Conservation (phyloP, 805 yeast genomes). For the Vanderwaltozyma yarrowii region DNA sequence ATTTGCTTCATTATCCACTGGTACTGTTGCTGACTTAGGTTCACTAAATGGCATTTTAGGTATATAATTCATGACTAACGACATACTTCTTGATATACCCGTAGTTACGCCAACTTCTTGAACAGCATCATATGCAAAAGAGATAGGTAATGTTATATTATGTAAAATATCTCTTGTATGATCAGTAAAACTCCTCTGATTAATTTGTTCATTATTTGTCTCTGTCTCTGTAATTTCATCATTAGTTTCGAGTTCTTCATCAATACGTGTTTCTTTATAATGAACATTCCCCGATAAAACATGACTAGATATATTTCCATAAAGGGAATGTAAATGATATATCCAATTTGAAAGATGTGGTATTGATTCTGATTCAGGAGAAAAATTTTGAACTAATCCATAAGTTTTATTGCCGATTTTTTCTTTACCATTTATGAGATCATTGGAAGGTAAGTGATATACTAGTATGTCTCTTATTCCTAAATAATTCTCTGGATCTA, state of each 20-base stretch:
- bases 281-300: conserved; percentile 20
- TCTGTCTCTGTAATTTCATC: conserved; percentile 1
- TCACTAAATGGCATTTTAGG: conserved; percentile 13
- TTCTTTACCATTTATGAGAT: not conserved
- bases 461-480: conserved; percentile 24
- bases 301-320: conserved; percentile 16
- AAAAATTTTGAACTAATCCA: conserved; percentile 23
- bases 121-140: conserved; percentile 28
- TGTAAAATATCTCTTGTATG: conserved; percentile 16
- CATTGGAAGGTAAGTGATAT: conserved; percentile 20
- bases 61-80: conserved; percentile 20
- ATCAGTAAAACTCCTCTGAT: not conserved
- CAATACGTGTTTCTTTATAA: conserved; percentile 14
- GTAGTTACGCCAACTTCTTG: conserved; percentile 28
- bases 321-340: conserved; percentile 20
- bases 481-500: conserved; percentile 21
- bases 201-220: not conserved
- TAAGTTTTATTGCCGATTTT: conserved; percentile 9
- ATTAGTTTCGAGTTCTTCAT: conserved; percentile 1
- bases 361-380: conserved; percentile 14
- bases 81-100: conserved; percentile 25
- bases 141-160: conserved; percentile 24
- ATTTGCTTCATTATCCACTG: not conserved
- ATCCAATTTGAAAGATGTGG: conserved; percentile 26
- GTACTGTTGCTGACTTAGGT: not conserved